phyloP scores from a whole-genome alignment of 2,329 filamentous ascomycete genomes.

The Aspergillus candidus region DNA sequence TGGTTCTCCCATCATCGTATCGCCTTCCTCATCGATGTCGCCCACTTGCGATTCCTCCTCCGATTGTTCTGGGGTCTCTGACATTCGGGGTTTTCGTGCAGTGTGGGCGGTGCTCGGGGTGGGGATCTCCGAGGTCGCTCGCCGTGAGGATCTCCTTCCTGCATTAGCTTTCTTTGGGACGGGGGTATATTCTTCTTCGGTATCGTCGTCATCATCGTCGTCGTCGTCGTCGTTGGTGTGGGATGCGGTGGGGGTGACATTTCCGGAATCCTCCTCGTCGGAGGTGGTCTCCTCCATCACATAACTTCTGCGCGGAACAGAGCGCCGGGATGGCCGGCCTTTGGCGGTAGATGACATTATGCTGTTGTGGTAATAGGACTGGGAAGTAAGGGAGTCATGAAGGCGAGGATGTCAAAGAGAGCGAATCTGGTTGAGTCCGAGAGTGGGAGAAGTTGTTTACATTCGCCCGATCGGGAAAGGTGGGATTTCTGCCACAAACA shows the following conservation, averaged over 20 bases:
- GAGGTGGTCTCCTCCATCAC: slow-evolving; percentile 70
- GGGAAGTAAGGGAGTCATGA: slow-evolving; percentile 22
- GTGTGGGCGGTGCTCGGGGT: slow-evolving; percentile 35
- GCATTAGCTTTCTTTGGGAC: slow-evolving; percentile 54
- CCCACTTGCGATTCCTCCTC: slow-evolving; percentile 58
- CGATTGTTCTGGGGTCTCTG: slow-evolving; percentile 45
- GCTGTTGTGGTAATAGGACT: slow-evolving; percentile 8
- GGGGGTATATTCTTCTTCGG: slow-evolving; percentile 75
- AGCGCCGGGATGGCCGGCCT: slow-evolving; percentile 54
- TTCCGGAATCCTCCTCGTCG: slow-evolving; percentile 61
- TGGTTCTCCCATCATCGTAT: slow-evolving; percentile 39
- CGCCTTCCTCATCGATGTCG: slow-evolving; percentile 22
- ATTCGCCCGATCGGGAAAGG: slow-evolving; percentile 30
- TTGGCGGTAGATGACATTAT: slow-evolving; percentile 37
- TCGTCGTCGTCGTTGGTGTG: slow-evolving; percentile 49
- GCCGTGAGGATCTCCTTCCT: slow-evolving; percentile 53
- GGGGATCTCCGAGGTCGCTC: slow-evolving; percentile 45
- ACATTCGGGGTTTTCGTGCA: slow-evolving; percentile 34
- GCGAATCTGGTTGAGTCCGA: background rate
- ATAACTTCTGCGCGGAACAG: slow-evolving; percentile 61
- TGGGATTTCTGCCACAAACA: slow-evolving; percentile 30
- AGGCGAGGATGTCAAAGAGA: slow-evolving; percentile 10
- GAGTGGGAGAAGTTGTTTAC: slow-evolving; percentile 33
- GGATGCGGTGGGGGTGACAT: slow-evolving; percentile 38
- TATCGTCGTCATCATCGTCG: slow-evolving; percentile 65